Evolutionary conservation across 768 basidiomycete genomes (phyloP), one percentile per base, ranked within the genome.

Genomic region (Termitomyces sp.): DNA sequence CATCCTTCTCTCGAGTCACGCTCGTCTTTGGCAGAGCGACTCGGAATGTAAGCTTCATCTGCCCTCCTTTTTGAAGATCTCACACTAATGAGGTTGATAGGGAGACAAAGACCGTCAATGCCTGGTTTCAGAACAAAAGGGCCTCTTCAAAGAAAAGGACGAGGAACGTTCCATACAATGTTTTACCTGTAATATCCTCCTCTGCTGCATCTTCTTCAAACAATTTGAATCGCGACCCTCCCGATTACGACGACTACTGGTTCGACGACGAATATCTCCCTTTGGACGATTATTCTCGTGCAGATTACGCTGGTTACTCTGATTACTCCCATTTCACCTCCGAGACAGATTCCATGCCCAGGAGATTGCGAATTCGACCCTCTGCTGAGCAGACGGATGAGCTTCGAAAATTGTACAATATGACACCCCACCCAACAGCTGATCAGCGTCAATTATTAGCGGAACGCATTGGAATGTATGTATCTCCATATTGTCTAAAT

Each of bases 71-170:
- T 46, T 53, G 18, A 30, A 45, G 33, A 56, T 53, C 46, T 36
- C 57, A 49, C 63, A 33, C 56, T 53, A 40, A 53, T 60, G 53
- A 38, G 52, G 48, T 47, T 28, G 54, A 38, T 58, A 91, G 90
- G 86, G 87, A 90, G 69, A 85, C 83, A 70, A 91, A 91, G 79
- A 89, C 87, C 2, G 88, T 91, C 68, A 88, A 88, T 68, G 87
- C 90, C 14, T 91, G 88, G 86, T 92, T 91, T 72, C 89, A 91
- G 74, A 91, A 91, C 69, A 91, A 90, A 77, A 80, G 90, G 55
- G 89, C 90, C 6, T 90, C 88, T 13, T 84, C 82, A 64, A 91
- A 90, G 80, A 91, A 91, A 72, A 80, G 75, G 70, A 80, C 78
- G 69, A 76, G 68, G 61, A 54, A 63, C 42, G 64, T 67, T 60